Conservation (phyloP, 768 basidiomycete species). For the Solioccasus polychromus region DNA sequence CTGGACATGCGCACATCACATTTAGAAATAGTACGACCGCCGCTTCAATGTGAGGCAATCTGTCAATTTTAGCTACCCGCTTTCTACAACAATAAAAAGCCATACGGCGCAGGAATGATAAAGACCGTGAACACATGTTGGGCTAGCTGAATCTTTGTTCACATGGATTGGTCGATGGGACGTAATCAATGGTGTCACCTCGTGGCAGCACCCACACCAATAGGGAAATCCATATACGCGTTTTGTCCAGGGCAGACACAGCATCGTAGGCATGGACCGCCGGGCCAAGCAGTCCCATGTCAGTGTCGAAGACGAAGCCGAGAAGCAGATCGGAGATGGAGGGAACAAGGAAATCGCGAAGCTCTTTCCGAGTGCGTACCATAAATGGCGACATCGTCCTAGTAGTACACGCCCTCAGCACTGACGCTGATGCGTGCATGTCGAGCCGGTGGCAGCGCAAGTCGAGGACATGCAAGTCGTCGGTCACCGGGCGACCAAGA, state of each 20-base stretch:
- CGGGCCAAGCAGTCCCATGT: slow-evolving; percentile 17
- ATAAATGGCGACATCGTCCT: slow-evolving; percentile 16
- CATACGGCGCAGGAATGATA: slow-evolving; percentile 2
- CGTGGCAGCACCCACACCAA: background rate
- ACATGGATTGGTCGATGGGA: slow-evolving; percentile 6
- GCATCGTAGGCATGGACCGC: too few relatives aligned
- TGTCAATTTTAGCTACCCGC: slow-evolving; percentile 3
- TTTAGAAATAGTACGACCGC: slow-evolving; percentile 15
- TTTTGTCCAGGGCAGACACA: background rate
- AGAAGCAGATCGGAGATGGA: slow-evolving; percentile 27
- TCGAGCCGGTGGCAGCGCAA: too few relatives aligned
- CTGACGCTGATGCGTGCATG: background rate
- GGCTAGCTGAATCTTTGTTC: slow-evolving; percentile 10
- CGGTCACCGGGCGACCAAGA: background rate
- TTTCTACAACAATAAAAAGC: slow-evolving; percentile 8
- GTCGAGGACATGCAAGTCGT: background rate
- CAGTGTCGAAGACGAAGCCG: slow-evolving; percentile 17
- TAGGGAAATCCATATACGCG: background rate
- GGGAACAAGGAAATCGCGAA: slow-evolving; percentile 12
- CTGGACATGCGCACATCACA: background rate
- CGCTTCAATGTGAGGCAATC: slow-evolving; percentile 11
- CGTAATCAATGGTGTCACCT: slow-evolving; percentile 7
- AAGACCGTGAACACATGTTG: slow-evolving; percentile 10
- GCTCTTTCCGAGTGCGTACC: slow-evolving; percentile 8
- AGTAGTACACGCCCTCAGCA: background rate